Conservation (phyloP, 1,284 basidiomycete species). For the Amylostereum chailletii region DNA sequence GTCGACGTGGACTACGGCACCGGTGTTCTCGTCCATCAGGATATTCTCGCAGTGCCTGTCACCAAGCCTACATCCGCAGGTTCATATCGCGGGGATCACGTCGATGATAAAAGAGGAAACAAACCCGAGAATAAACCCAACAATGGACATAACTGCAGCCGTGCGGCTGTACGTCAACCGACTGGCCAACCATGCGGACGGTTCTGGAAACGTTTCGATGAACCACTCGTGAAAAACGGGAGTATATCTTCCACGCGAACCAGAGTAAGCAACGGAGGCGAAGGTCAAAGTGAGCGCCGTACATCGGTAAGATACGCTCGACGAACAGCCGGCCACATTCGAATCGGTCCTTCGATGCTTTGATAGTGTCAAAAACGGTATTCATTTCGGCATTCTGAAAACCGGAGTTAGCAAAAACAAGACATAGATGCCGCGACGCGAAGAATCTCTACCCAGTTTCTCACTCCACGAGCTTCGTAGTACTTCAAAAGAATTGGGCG, state of each 20-base stretch:
- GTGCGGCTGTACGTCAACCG: slow-evolving; percentile 85
- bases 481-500: slow-evolving; percentile 70
- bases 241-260: slow-evolving; percentile 42
- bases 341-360: slow-evolving; percentile 31
- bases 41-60: slow-evolving; percentile 98
- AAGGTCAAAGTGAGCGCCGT: slow-evolving; percentile 13
- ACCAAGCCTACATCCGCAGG: slow-evolving; percentile 60
- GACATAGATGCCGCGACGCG: neutral
- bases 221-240: slow-evolving; percentile 99
- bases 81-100: neutral
- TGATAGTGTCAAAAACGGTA: slow-evolving; percentile 48
- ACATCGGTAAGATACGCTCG: slow-evolving; percentile 46
- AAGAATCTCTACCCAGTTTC: slow-evolving; percentile 47
- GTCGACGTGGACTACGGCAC: slow-evolving; percentile 95
- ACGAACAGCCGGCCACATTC: too few species aligned
- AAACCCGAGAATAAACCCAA: slow-evolving; percentile 94
- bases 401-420: neutral
- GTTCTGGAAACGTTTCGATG: slow-evolving; percentile 93
- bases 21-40: slow-evolving; percentile 81
- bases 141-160: slow-evolving; percentile 97
- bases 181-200: slow-evolving; percentile 88
- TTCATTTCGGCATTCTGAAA: slow-evolving; percentile 41
- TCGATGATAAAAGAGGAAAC: slow-evolving; percentile 16
- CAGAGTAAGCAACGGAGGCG: slow-evolving; percentile 16
- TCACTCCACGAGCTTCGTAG: slow-evolving; percentile 62